Base-by-base conservation (phyloP, 2,329 filamentous ascomycete genomes). In the Alternaria ethzedia region DNA sequence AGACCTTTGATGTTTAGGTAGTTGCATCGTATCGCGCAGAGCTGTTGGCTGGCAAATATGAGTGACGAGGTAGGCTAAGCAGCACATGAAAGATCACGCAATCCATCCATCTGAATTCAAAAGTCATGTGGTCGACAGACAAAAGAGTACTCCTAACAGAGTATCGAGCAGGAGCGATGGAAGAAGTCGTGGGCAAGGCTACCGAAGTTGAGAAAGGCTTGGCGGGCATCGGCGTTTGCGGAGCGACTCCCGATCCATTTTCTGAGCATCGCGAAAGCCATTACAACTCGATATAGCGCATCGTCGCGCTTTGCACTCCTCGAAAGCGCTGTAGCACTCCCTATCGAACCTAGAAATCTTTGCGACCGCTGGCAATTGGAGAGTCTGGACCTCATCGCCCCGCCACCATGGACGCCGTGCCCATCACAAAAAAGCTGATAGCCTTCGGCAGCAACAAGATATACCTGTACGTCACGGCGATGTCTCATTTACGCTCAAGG, bases 401-500 rank as follows among this genome's bases (percentile, higher is more conserved):
- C 12, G 46, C 47, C 63, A 63, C 57, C 57, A 77, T 78, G 73
- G 71, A 76, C 63, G 65, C 70, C n/a, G 64, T 75, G 61, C 69
- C 70, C 23, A 75, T 77, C 59, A 68, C 71, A 50, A 75, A 77
- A 62, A 78, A 78, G 69, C 62, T 79, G 47, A 71, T 79, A 57
- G 71, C 72, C 15, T 77, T 79, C 63, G 80, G 80, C 67, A 81
- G 71, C 76, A 83, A 84, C 68, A 80, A 83, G 70, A 76, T 86
- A 60, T 84, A 81, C 70, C 78, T 86, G 83, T 84, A 78, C n/a
- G 80, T 52, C 32, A 28, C 51, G 56, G 51, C 9, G 41, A 9
- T n/a, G 26, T 50, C 28, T 36, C 30, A n/a, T 50, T 28, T 26
- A 36, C 4, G 12, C 11, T 23, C 8, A 41, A 56, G 60, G 58